Conservation (phyloP, 306 rosid species). For the Cicer yamashitae region DNA sequence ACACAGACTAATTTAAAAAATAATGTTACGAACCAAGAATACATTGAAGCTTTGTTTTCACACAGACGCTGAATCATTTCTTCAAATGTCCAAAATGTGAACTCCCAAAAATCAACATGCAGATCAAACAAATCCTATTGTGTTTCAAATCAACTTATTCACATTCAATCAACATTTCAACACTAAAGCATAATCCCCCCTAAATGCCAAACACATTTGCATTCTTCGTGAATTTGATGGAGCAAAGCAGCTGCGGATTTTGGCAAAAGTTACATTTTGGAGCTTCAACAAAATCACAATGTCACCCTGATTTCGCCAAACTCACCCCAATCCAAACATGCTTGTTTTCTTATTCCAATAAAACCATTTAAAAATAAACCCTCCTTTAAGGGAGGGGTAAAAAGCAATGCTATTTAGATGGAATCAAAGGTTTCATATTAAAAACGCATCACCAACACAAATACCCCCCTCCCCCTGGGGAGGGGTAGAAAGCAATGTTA, state of each 20-base stretch:
- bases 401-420: too few relatives aligned
- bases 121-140: background rate
- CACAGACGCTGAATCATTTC: background rate
- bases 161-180: conserved; percentile 11
- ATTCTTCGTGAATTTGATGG: background rate
- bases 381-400: too few relatives aligned
- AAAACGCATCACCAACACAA: too few relatives aligned
- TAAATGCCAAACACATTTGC: background rate
- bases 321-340: too few relatives aligned
- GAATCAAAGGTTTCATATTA: too few relatives aligned
- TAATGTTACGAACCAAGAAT: background rate
- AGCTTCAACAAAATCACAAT: background rate
- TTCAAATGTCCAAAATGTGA: background rate
- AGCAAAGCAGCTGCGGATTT: too few relatives aligned
- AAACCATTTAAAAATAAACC: too few relatives aligned
- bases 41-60: background rate
- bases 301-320: background rate
- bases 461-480: too few relatives aligned
- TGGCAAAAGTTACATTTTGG: background rate
- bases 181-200: conserved; percentile 16
- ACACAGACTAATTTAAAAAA: background rate
- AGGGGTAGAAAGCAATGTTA: background rate
- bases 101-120: conserved; percentile 15
- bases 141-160: conserved; percentile 4
- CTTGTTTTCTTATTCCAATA: too few relatives aligned